These are phyloP conservation scores for Microsporum ferrugineum DNA, from an alignment of 2,329 filamentous ascomycete species.

Conservation along the genomic window DNA sequence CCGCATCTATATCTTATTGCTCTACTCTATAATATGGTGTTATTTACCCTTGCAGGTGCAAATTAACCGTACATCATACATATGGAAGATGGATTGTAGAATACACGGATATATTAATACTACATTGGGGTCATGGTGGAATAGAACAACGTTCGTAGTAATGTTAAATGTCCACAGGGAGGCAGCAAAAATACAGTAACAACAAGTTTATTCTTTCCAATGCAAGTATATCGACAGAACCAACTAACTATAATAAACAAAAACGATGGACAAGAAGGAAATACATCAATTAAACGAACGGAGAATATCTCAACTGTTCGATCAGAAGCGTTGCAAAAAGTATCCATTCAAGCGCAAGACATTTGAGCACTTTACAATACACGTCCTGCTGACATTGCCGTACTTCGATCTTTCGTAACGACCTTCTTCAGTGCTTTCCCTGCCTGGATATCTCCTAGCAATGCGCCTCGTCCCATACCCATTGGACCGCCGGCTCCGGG, in stretches of 20 bases:
- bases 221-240: background rate
- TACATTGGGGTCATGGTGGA: too few relatives aligned
- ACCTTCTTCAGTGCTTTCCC: slow-evolving; percentile 77
- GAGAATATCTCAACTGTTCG: background rate
- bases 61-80: too few relatives aligned
- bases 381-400: slow-evolving; percentile 59
- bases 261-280: background rate
- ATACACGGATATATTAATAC: too few relatives aligned
- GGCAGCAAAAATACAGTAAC: background rate
- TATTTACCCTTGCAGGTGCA: background rate
- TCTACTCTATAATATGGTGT: background rate
- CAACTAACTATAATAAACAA: too few relatives aligned
- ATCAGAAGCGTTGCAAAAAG: background rate
- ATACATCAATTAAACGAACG: background rate
- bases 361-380: slow-evolving; percentile 40
- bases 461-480: slow-evolving; percentile 40
- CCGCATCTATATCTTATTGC: background rate
- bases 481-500: background rate
- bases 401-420: slow-evolving; percentile 76
- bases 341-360: too few relatives aligned
- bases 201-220: slow-evolving; percentile 4
- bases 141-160: too few relatives aligned
- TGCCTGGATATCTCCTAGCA: slow-evolving; percentile 72
- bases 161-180: too few relatives aligned
- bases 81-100: too few relatives aligned